These are phyloP conservation scores for Beauveria rudraprayagi DNA, from an alignment of 2,329 filamentous ascomycete species.

Conservation along the genomic window DNA sequence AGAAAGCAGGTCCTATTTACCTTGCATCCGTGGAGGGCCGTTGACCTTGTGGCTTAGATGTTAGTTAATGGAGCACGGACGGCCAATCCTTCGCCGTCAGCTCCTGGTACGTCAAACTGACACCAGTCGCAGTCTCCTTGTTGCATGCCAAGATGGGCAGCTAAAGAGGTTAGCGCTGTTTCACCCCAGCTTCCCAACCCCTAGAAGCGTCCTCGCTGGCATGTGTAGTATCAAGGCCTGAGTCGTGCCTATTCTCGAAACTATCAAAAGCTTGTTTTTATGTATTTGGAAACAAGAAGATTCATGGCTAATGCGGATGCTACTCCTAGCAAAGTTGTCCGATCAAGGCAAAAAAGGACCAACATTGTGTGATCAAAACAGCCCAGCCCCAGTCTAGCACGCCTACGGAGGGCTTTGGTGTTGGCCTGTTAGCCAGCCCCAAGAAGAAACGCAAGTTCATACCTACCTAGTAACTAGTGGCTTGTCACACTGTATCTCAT, in stretches of 20 bases:
- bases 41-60: neutral
- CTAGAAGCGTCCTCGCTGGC: neutral
- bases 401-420: neutral
- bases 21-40: neutral
- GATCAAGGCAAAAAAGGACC: neutral
- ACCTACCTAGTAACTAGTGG: neutral
- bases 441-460: neutral
- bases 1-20: neutral
- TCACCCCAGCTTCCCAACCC: neutral
- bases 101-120: neutral
- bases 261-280: neutral
- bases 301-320: neutral
- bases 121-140: neutral
- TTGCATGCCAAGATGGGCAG: neutral
- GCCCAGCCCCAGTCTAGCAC: no score
- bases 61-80: neutral
- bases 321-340: neutral
- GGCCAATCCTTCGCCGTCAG: neutral
- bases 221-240: neutral
- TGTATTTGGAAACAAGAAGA: neutral
- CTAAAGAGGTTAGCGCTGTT: conserved; percentile 2
- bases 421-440: neutral
- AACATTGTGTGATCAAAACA: neutral
- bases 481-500: neutral
- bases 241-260: conserved; percentile 1